Evolutionary conservation across 129 eudicot genomes (phyloP), one percentile per base, ranked within the genome.

Genomic region (Rutidosis leptorrhynchoides): DNA sequence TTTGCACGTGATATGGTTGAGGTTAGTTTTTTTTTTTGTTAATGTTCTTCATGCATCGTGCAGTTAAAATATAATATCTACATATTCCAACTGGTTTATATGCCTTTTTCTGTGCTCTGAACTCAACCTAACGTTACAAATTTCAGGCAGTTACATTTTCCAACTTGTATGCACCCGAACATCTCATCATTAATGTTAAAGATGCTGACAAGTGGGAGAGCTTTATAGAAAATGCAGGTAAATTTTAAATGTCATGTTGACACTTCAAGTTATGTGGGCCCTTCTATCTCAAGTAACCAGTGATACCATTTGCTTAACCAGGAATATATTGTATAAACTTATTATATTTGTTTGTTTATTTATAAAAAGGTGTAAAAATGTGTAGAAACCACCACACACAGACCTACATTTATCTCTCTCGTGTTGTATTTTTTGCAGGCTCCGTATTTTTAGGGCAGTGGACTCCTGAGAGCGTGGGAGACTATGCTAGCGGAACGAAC

Each of bases 381-480:
- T 12, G 46, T 40, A 12, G 10, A 55, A 55, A 33, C 35, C 15
- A 17, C 52, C 52, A 26, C 19, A 12, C 52, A 65, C 9, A 10
- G 29, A 46, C 17, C 25, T 48, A n/a, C n/a, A 30, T 65, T 23
- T 19, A 16, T 62, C 25, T 46, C 5, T 35, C 60, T 27, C 58
- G 14, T 64, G 7, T 19, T 64, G 48, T 40, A 16, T 23, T 33
- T 7, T 7, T 27, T 58, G 74, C 85, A 94, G 99, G 99, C 21
- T 94, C 99, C 21, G 99, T 94, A 45, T 94, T 94, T 71, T 58
- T 94, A 65, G 99, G 99, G 65, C 93, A 84, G 68, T 94, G 99
- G 99, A 94, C 99, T 9, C 99, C 99, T 6, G 99, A 94, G 85
- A 94, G 99, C 73, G 99, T 94, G 9, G 99, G 99, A 58, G 99